Conservation (phyloP, 139 green algal species). For the Picochlorum sp. region DNA sequence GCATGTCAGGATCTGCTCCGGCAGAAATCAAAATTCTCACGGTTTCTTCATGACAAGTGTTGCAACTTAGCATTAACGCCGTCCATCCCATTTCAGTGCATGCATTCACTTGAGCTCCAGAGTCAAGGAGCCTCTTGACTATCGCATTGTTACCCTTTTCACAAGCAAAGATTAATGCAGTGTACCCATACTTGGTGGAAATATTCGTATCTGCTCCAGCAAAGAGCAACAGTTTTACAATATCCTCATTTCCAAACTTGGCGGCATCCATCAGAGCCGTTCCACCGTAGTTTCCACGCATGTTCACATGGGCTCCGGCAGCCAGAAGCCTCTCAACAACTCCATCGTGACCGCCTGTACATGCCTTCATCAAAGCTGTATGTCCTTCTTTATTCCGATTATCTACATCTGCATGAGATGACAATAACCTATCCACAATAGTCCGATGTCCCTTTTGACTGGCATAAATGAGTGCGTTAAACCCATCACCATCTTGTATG, state of each 20-base stretch:
- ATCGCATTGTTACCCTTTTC: background rate
- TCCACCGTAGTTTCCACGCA: background rate
- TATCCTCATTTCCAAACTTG: background rate
- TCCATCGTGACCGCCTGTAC: background rate
- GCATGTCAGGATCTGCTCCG: background rate
- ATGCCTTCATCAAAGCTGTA: background rate
- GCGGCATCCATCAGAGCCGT: background rate
- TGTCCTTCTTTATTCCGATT: background rate
- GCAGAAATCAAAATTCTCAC: background rate
- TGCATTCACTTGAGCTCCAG: slow-evolving; percentile 9
- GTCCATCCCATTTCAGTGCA: background rate
- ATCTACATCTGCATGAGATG: background rate
- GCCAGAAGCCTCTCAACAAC: background rate
- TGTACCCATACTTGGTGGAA: background rate
- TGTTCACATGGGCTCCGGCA: slow-evolving; percentile 10
- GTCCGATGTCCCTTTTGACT: background rate
- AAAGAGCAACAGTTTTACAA: background rate
- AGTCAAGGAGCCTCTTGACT: background rate
- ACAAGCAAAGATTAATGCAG: background rate
- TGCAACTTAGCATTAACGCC: background rate
- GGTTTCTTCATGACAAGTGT: background rate
- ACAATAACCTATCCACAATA: background rate
- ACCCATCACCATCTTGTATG: background rate
- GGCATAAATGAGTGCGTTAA: background rate
- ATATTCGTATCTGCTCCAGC: background rate